Evolutionary conservation across 352 stramenopile genomes (phyloP), one percentile per base, ranked within the genome.

Genomic region (Elongisporangium senticosum): DNA sequence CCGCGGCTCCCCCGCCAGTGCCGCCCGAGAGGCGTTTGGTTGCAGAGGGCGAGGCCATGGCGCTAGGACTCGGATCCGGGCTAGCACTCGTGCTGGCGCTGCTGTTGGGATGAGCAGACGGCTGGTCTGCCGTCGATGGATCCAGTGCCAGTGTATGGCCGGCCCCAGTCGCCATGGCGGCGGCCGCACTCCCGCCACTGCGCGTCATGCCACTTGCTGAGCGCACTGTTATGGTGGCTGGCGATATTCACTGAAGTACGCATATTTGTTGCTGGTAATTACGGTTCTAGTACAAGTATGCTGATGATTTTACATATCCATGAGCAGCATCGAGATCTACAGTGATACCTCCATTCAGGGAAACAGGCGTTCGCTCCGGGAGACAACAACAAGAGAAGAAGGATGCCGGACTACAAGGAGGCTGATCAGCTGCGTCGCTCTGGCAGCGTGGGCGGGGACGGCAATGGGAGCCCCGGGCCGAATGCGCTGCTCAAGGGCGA

Each of bases 1-100:
- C 49, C 19, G 56, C 60, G 22, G 64, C 67, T 39, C 53, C 62
- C 17, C 53, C 57, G 49, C 63, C 69, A 26, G 24, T n/a, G 40
- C 8, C n/a, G 3, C 20, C 54, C 28, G 54, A 43, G 13, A 43
- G 33, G 33, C 33, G 33, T 43, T 10, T 43, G 33, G 13, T 10
- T 17, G 33, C 33, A 43, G 33, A 43, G 8, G 33, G 33, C 33
- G 33, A 43, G 33, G 33, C 33, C 33, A 43, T 43, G 33, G 33
- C 33, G 13, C 33, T 43, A 1, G 33, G 33, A 4, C 33, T 43
- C 33, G 33, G 33, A 43, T 14, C 33, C 0, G 11, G 33, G 11
- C 33, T 59, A 15, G 51, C 51, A 21, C 33, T 52, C 6, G 37
- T 51, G 20, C 20, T 21, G 28, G n/a, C 4, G 8, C 11, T 21